A percentile compares a stretch with the other conserved stretches of the same genome.
phyloP scores from a whole-genome alignment of 1,284 basidiomycete species.

The Tilletia walkeri region DNA sequence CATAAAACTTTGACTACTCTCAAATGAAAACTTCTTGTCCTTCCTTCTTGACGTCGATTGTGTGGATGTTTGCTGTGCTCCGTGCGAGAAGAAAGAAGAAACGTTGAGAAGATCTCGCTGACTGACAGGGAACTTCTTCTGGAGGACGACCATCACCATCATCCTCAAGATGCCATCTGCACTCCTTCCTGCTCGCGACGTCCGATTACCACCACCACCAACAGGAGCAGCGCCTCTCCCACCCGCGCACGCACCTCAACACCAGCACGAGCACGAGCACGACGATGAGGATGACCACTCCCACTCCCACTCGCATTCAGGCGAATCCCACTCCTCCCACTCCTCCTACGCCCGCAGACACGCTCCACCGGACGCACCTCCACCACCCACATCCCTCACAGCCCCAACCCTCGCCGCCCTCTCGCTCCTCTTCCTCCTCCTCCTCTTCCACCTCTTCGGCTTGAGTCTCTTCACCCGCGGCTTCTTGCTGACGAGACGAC shows the following conservation, averaged over 20 bases:
- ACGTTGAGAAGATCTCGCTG: background rate
- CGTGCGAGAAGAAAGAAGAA: background rate
- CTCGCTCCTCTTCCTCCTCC: constrained; percentile 30
- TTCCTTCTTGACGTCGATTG: background rate
- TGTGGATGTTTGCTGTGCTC: constrained; percentile 5
- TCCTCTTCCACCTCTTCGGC: constrained; percentile 34
- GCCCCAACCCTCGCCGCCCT: constrained; percentile 32
- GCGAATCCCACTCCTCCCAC: constrained; percentile 44
- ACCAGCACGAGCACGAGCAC: constrained; percentile 9
- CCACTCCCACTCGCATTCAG: constrained; percentile 26
- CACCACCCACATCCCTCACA: constrained; percentile 16
- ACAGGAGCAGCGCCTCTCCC: background rate
- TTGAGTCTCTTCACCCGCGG: constrained; percentile 49
- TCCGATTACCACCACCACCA: background rate
- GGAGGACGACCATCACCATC: background rate
- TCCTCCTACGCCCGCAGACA: constrained; percentile 36
- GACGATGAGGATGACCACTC: constrained; percentile 19
- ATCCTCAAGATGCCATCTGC: constrained; percentile 6
- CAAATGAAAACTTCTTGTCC: background rate
- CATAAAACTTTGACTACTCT: too few relatives aligned
- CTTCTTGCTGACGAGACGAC: constrained; percentile 47
- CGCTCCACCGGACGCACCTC: constrained; percentile 31
- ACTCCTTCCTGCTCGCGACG: constrained; percentile 3
- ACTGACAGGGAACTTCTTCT: background rate
- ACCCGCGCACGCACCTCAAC: background rate